Evolutionary conservation across 2,329 filamentous ascomycete species (phyloP).

Genomic region (Exophiala phaeomuriformis): DNA sequence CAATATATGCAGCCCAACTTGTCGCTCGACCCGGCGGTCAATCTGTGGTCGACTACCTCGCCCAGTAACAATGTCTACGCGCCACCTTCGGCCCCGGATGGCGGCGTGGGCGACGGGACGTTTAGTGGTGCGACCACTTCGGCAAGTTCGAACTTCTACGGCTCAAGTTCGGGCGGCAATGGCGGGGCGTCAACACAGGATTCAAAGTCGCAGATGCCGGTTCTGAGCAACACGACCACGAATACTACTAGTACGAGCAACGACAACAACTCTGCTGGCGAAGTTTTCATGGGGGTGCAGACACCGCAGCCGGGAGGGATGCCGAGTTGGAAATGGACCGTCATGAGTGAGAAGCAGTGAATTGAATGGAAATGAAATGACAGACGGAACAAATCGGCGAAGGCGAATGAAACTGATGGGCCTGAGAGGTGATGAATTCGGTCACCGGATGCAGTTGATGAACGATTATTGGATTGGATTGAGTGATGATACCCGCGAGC

Average conservation of each 20-base stretch:
- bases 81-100: slow-evolving; percentile 16
- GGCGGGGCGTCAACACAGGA: slow-evolving; percentile 12
- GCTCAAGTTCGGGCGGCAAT: slow-evolving; percentile 13
- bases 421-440: no score
- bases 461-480: not conserved
- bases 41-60: slow-evolving; percentile 31
- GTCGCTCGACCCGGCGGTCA: slow-evolving; percentile 37
- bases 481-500: slow-evolving; percentile 3
- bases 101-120: slow-evolving; percentile 1
- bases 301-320: slow-evolving; percentile 23
- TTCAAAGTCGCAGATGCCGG: slow-evolving; percentile 15
- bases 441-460: no score
- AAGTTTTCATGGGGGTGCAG: slow-evolving; percentile 27
- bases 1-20: slow-evolving; percentile 56
- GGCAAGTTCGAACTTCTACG: slow-evolving; percentile 12
- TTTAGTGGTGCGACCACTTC: slow-evolving; percentile 7
- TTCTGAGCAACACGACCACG: slow-evolving; percentile 11
- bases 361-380: not conserved
- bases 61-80: slow-evolving; percentile 21
- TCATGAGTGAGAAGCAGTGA: slow-evolving; percentile 23
- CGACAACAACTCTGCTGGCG: slow-evolving; percentile 19
- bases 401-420: no score
- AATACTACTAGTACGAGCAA: not conserved
- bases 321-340: slow-evolving; percentile 26
- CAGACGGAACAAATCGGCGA: no score